Evolutionary conservation across 805 yeast species (phyloP).

Genomic region (Ogataea chonburiensis): DNA sequence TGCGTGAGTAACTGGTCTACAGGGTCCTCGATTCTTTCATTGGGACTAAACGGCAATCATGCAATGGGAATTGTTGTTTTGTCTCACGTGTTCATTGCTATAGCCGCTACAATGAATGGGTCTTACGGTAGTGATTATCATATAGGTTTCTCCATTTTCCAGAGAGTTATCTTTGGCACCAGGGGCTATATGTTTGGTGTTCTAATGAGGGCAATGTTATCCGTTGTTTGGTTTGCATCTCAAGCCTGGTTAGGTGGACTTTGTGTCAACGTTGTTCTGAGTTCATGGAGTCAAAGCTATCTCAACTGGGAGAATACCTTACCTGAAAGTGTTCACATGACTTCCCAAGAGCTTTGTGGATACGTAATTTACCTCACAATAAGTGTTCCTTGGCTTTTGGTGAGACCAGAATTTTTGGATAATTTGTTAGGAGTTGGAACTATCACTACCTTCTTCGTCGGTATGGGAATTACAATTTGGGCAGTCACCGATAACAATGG

Average conservation of each 20-base stretch:
- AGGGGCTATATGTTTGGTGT: not conserved
- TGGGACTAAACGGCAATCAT: not conserved
- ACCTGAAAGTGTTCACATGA: constrained; percentile 39
- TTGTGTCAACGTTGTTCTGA: constrained; percentile 38
- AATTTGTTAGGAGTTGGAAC: constrained; percentile 14
- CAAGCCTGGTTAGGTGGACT: constrained; percentile 49
- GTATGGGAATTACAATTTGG: constrained; percentile 34
- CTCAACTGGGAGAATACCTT: constrained; percentile 40
- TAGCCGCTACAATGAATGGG: not conserved
- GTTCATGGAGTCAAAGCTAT: constrained; percentile 39
- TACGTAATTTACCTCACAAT: constrained; percentile 45
- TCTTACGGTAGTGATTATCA: not conserved
- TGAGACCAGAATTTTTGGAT: constrained; percentile 39
- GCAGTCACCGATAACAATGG: constrained; percentile 31
- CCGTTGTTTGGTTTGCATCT: constrained; percentile 47
- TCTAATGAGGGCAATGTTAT: constrained; percentile 40
- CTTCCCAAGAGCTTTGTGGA: constrained; percentile 42
- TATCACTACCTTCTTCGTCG: constrained; percentile 1
- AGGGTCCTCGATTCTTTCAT: not conserved
- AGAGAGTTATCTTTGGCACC: not conserved
- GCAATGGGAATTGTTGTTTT: constrained; percentile 1
- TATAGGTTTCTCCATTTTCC: constrained; percentile 1
- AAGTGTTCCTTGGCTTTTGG: constrained; percentile 38
- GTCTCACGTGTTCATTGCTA: not conserved
- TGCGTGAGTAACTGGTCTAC: constrained; percentile 17